Evolutionary conservation across 1,284 basidiomycete genomes (phyloP).

Genomic region (Trichosporon coremiiforme): DNA sequence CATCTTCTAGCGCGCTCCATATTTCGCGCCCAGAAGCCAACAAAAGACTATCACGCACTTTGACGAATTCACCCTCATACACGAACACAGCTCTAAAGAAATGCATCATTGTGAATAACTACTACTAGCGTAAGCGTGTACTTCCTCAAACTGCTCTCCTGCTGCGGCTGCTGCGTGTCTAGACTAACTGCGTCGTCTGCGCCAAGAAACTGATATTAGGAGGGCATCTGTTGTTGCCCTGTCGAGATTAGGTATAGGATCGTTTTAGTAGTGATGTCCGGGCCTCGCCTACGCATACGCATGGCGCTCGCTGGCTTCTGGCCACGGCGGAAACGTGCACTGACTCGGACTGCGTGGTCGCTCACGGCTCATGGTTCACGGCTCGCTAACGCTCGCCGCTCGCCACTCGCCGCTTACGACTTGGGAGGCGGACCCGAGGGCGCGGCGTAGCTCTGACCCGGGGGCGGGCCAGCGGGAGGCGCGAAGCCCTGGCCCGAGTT

Average conservation of each 20-base stretch:
- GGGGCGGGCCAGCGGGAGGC: slow-evolving; percentile 44
- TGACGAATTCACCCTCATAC: not conserved
- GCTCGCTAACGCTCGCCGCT: not conserved
- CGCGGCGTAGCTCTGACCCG: slow-evolving; percentile 22
- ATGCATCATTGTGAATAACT: not conserved
- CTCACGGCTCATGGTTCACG: no score
- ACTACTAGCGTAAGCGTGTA: not conserved
- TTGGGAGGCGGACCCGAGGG: slow-evolving; percentile 28
- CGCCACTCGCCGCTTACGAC: slow-evolving; percentile 19
- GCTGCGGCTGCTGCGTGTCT: not conserved
- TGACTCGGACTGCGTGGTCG: no score
- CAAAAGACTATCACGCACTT: no score
- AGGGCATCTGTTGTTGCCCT: not conserved
- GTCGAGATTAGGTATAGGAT: not conserved
- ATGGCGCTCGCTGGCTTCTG: not conserved
- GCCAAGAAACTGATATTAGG: not conserved
- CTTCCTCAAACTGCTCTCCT: no score
- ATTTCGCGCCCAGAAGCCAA: no score
- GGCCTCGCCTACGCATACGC: not conserved
- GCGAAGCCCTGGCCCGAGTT: slow-evolving; percentile 31
- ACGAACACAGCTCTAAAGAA: not conserved
- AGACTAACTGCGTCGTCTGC: not conserved
- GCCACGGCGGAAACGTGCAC: no score
- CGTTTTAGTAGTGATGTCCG: not conserved
- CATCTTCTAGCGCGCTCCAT: not conserved